Conservation (phyloP, 192 early-diverging fungal species). For the Rhizoclosmatium globosum region DNA sequence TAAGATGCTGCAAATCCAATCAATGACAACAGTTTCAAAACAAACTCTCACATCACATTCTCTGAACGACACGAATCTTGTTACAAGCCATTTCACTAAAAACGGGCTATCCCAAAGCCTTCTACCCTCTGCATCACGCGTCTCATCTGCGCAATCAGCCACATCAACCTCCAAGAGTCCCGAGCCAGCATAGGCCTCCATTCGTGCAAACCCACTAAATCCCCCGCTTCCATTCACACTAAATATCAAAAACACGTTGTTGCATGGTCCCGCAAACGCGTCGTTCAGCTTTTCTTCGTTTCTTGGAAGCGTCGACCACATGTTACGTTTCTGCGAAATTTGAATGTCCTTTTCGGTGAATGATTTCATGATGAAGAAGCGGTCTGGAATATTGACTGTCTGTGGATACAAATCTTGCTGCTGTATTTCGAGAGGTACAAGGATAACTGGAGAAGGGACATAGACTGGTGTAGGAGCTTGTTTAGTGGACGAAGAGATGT, state of each 20-base stretch:
- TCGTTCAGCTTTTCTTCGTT: neutral
- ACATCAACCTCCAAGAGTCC: neutral
- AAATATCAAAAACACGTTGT: slow-evolving; percentile 26
- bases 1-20: neutral
- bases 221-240: slow-evolving; percentile 15
- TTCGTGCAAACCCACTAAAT: slow-evolving; percentile 14
- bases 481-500: neutral
- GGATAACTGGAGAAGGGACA: neutral
- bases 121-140: neutral
- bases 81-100: slow-evolving; percentile 13
- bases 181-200: neutral
- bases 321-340: neutral
- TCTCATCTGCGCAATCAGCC: neutral
- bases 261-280: slow-evolving; percentile 1
- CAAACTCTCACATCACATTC: slow-evolving; percentile 1
- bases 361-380: slow-evolving; percentile 24
- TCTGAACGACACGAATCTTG: slow-evolving; percentile 27
- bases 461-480: neutral
- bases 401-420: neutral
- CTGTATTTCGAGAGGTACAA: neutral
- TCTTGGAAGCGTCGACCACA: neutral
- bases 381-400: neutral
- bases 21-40: neutral
- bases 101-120: slow-evolving; percentile 9
- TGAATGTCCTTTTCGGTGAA: neutral